Percentiles rank a stretch among this genome's conserved stretches.
phyloP scores from a whole-genome alignment of 768 basidiomycete species.

The Suillus sp. region DNA sequence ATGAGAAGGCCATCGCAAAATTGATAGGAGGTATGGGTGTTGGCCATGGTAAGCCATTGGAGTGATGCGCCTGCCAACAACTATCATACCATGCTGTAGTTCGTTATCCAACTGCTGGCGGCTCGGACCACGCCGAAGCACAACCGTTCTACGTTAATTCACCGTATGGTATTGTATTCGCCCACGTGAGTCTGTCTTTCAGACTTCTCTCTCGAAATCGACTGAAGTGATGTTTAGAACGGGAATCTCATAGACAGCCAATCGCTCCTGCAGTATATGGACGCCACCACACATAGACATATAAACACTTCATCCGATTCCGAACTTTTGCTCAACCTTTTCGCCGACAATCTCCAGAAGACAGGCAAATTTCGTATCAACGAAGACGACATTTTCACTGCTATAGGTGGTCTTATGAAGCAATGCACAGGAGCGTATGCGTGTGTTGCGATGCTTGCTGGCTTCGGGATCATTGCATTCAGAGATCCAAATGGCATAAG shows the following conservation, averaged over 20 bases:
- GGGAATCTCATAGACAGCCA: constrained; percentile 96
- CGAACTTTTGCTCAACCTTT: constrained; percentile 94
- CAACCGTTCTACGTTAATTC: constrained; percentile 99
- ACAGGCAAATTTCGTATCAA: constrained; percentile 99
- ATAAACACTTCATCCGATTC: constrained; percentile 99
- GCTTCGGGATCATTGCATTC: constrained; percentile 97
- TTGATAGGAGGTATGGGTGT: constrained; percentile 95
- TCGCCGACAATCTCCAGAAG: constrained; percentile 96
- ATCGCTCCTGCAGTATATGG: constrained; percentile 86
- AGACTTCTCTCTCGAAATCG: neutral
- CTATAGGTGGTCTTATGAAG: constrained; percentile 85
- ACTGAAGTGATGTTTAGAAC: constrained; percentile 57
- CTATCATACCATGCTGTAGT: constrained; percentile 48
- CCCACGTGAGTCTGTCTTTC: constrained; percentile 67
- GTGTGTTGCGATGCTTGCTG: constrained; percentile 98
- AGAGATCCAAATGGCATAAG: constrained; percentile 97
- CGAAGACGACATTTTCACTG: constrained; percentile 98
- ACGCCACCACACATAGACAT: constrained; percentile 94
- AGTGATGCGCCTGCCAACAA: neutral
- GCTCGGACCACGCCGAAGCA: constrained; percentile 94
- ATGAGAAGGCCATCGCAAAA: constrained; percentile 70
- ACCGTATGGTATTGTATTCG: constrained; percentile 97
- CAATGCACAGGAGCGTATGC: constrained; percentile 94
- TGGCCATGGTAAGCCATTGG: constrained; percentile 75
- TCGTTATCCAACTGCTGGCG: constrained; percentile 97